A percentile compares a stretch with the other conserved stretches of the same genome.
These are phyloP conservation scores for Penicillium paradoxum DNA, from an alignment of 495 filamentous ascomycete genomes.

Conservation along the genomic window DNA sequence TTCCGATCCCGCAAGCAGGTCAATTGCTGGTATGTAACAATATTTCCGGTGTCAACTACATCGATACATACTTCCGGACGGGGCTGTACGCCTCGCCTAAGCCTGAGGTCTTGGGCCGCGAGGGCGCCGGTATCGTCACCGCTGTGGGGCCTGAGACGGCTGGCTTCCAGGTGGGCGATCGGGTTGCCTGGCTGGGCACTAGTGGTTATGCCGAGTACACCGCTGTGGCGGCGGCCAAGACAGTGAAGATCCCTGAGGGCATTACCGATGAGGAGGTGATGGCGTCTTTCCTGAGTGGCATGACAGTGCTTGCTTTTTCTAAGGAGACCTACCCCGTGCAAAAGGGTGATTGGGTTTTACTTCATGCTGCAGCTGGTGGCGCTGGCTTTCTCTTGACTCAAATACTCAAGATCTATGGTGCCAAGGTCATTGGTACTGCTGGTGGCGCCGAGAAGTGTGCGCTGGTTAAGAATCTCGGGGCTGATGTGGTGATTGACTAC, in stretches of 20 bases:
- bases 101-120: constrained; percentile 78
- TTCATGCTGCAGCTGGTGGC: constrained; percentile 89
- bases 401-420: constrained; percentile 67
- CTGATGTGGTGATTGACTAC: constrained; percentile 70
- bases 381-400: constrained; percentile 76
- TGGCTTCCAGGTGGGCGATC: constrained; percentile 57
- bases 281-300: constrained; percentile 70
- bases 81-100: constrained; percentile 76
- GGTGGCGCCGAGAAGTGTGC: constrained; percentile 67
- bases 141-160: constrained; percentile 45
- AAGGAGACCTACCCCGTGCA: constrained; percentile 72
- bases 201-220: constrained; percentile 76
- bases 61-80: constrained; percentile 82
- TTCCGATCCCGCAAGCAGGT: constrained; percentile 64
- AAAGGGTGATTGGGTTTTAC: constrained; percentile 75
- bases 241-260: constrained; percentile 58
- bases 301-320: constrained; percentile 80
- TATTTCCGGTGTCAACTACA: constrained; percentile 83
- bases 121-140: constrained; percentile 64
- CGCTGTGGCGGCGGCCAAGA: constrained; percentile 50
- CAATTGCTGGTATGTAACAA: constrained; percentile 83
- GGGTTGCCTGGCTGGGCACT: constrained; percentile 60
- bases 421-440: constrained; percentile 78
- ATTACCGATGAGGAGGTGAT: constrained; percentile 60
- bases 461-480: constrained; percentile 62